Conservation (phyloP, 2,329 filamentous ascomycete genomes). For the Beauveria sp. region DNA sequence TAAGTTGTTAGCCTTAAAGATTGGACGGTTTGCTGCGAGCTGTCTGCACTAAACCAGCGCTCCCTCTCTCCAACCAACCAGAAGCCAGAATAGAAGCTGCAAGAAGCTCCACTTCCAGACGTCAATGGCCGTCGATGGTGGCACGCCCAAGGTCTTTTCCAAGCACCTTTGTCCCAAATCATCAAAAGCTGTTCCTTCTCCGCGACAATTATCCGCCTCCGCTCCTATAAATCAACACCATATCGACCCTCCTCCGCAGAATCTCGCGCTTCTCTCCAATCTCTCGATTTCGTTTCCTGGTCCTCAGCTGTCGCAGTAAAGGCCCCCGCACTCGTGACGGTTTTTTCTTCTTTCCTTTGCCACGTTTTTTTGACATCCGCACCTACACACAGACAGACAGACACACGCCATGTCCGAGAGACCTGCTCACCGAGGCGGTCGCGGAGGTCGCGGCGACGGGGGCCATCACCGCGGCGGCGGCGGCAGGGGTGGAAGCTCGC, state of each 20-base stretch:
- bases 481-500: slow-evolving; percentile 34
- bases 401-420: slow-evolving; percentile 41
- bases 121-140: too few species aligned
- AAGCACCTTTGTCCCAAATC: too few species aligned
- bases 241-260: not conserved
- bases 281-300: not conserved
- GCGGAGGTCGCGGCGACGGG: slow-evolving; percentile 33
- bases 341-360: not conserved
- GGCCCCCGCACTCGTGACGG: not conserved
- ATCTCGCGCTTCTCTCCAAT: not conserved
- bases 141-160: too few species aligned
- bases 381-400: slow-evolving; percentile 11
- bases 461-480: slow-evolving; percentile 26
- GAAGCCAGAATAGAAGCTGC: too few species aligned
- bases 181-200: too few species aligned
- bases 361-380: not conserved
- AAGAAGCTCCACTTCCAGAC: too few species aligned
- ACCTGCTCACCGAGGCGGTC: slow-evolving; percentile 37
- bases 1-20: too few species aligned
- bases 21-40: too few species aligned
- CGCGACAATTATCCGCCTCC: too few species aligned
- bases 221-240: not conserved
- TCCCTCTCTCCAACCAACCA: too few species aligned
- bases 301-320: not conserved
- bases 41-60: too few species aligned